These are phyloP conservation scores for Gossypium davidsonii DNA, from an alignment of 441 rosid genomes.

Conservation along the genomic window DNA sequence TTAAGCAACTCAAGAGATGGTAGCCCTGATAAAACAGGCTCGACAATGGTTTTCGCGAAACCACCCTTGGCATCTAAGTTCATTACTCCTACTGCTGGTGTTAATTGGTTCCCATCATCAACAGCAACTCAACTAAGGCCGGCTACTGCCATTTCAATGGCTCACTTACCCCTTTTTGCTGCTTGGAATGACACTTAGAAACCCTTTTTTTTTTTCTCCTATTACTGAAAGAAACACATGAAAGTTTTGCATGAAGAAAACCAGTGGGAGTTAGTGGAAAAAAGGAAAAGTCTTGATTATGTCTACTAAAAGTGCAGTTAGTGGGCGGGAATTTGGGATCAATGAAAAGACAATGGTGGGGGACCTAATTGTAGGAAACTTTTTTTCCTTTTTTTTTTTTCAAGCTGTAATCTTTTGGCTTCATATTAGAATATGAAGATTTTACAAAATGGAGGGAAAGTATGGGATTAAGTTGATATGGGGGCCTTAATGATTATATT, in stretches of 20 bases:
- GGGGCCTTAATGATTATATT: too few species aligned
- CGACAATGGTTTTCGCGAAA: slow-evolving; percentile 36
- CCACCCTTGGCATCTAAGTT: slow-evolving; percentile 50
- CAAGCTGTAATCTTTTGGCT: too few species aligned
- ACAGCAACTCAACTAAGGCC: slow-evolving; percentile 35
- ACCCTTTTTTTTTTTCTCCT: neutral
- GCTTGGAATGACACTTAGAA: slow-evolving; percentile 59
- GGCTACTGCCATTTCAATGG: slow-evolving; percentile 35
- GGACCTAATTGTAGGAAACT: slow-evolving; percentile 15
- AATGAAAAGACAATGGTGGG: slow-evolving; percentile 23
- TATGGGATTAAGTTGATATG: too few species aligned
- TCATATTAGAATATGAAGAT: too few species aligned
- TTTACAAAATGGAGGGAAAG: too few species aligned
- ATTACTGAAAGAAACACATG: neutral
- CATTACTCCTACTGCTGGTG: neutral
- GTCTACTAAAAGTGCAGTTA: slow-evolving; percentile 14
- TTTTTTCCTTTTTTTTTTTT: neutral
- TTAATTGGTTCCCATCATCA: slow-evolving; percentile 41
- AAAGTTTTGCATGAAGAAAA: slow-evolving; percentile 24
- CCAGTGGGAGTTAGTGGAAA: neutral
- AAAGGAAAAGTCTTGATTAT: slow-evolving; percentile 15
- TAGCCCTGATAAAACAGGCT: slow-evolving; percentile 48
- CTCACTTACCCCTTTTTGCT: slow-evolving; percentile 67
- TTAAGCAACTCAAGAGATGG: slow-evolving; percentile 62
- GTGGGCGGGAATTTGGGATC: slow-evolving; percentile 20